phyloP scores from a whole-genome alignment of 768 basidiomycete genomes.

The Suillus subaureus region DNA sequence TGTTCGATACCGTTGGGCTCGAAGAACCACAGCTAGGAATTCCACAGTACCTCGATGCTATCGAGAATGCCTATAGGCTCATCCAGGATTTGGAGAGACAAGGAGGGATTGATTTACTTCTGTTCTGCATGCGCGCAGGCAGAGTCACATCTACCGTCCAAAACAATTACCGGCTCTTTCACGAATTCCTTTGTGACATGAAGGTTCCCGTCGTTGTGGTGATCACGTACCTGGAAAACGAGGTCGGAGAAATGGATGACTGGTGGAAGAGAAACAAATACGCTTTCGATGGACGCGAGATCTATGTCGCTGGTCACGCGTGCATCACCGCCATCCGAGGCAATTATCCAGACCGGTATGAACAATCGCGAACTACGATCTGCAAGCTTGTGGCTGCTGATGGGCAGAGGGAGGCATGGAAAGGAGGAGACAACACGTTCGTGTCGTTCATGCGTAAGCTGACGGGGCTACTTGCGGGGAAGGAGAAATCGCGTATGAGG shows the following conservation, averaged over 20 bases:
- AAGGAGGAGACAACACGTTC: constrained; percentile 16
- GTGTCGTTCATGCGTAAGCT: constrained; percentile 19
- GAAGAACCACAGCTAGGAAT: too few species aligned
- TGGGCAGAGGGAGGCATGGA: constrained; percentile 28
- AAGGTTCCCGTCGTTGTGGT: constrained; percentile 40
- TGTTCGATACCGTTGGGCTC: too few species aligned
- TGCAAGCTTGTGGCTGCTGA: constrained; percentile 22
- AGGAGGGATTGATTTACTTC: too few species aligned
- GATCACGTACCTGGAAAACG: constrained; percentile 42
- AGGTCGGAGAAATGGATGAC: constrained; percentile 28
- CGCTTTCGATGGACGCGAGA: constrained; percentile 30
- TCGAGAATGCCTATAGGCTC: too few species aligned
- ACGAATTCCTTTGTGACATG: constrained; percentile 38
- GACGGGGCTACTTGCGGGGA: constrained; percentile 19
- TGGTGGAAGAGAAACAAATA: constrained; percentile 42
- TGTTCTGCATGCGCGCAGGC: too few species aligned
- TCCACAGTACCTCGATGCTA: too few species aligned
- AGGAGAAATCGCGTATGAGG: constrained; percentile 20
- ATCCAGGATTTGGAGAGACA: too few species aligned
- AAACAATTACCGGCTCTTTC: constrained; percentile 42
- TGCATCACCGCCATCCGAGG: constrained; percentile 42
- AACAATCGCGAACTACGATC: constrained; percentile 32
- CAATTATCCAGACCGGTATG: constrained; percentile 13
- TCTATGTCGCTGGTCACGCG: constrained; percentile 28
- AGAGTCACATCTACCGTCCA: constrained; percentile 18